Percentiles rank a stretch among this genome's conserved stretches.
Evolutionary conservation across 2,329 filamentous ascomycete species (phyloP).

Genomic region (Scedosporium boydii): DNA sequence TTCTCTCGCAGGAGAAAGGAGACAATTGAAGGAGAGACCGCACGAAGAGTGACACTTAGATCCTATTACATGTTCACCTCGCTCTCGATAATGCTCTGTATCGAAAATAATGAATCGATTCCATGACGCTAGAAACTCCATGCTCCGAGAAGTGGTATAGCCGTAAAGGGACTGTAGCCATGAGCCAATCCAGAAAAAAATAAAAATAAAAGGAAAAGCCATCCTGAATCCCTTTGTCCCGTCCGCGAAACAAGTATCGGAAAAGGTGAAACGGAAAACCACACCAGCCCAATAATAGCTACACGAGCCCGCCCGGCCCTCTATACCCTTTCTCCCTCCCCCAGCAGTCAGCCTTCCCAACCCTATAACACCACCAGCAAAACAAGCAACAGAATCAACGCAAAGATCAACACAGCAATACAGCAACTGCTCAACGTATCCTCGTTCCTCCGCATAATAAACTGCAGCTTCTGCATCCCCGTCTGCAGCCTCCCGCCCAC

Average conservation of each 20-base stretch:
- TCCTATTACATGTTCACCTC: no score
- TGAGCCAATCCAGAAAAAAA: neutral
- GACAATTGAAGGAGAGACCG: neutral
- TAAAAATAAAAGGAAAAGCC: neutral
- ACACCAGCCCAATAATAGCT: neutral
- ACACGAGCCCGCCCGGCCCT: no score
- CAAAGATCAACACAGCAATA: constrained; percentile 78
- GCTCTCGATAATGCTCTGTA: neutral
- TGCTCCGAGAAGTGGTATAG: neutral
- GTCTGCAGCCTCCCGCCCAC: constrained; percentile 78
- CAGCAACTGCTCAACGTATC: constrained; percentile 83
- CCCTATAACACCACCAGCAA: constrained; percentile 55
- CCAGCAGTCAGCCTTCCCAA: neutral
- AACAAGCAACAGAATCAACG: constrained; percentile 77
- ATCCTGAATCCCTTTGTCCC: neutral
- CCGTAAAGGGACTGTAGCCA: neutral
- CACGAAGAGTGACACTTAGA: neutral
- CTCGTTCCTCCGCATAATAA: constrained; percentile 83
- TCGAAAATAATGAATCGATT: neutral
- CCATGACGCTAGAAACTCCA: neutral
- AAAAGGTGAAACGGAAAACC: neutral
- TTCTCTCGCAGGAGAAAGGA: no score
- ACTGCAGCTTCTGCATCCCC: constrained; percentile 76
- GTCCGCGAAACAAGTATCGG: neutral
- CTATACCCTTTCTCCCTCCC: neutral